These are phyloP conservation scores for Microcyclospora pomicola DNA, from an alignment of 2,329 filamentous ascomycete species.

Conservation along the genomic window DNA sequence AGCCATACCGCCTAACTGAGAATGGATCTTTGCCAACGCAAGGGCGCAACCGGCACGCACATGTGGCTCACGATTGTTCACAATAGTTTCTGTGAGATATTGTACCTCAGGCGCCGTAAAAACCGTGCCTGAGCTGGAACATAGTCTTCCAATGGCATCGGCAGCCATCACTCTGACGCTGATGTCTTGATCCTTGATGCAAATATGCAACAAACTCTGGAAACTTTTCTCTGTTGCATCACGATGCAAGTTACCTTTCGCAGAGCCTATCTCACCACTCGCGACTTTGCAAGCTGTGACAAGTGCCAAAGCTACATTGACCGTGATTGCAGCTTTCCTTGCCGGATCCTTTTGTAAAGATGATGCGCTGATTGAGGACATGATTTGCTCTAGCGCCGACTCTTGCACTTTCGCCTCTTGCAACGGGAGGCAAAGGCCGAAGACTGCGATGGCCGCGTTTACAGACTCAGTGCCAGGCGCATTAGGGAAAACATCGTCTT, in stretches of 20 bases:
- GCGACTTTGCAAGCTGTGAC: conserved; percentile 70
- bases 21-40: conserved; percentile 84
- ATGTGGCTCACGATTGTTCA: conserved; percentile 83
- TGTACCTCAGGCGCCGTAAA: conserved; percentile 88
- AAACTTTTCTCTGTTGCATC: conserved; percentile 61
- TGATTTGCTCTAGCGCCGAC: conserved; percentile 84
- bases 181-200: conserved; percentile 71
- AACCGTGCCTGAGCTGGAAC: conserved; percentile 67
- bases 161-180: conserved; percentile 77
- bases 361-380: conserved; percentile 71
- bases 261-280: conserved; percentile 62
- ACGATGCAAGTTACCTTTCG: conserved; percentile 58
- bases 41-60: conserved; percentile 89
- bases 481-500: conserved; percentile 38
- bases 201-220: conserved; percentile 56
- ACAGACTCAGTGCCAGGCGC: conserved; percentile 87
- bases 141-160: conserved; percentile 72
- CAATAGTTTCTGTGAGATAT: conserved; percentile 82
- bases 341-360: conserved; percentile 74
- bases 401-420: conserved; percentile 89
- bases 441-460: conserved; percentile 84
- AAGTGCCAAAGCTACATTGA: conserved; percentile 77
- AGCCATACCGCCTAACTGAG: conserved; percentile 93
- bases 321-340: conserved; percentile 75
- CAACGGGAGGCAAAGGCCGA: conserved; percentile 78